Percentiles rank a stretch among this genome's conserved stretches.
Evolutionary conservation across 495 filamentous ascomycete species (phyloP).

Genomic region (Parmelia sp.): DNA sequence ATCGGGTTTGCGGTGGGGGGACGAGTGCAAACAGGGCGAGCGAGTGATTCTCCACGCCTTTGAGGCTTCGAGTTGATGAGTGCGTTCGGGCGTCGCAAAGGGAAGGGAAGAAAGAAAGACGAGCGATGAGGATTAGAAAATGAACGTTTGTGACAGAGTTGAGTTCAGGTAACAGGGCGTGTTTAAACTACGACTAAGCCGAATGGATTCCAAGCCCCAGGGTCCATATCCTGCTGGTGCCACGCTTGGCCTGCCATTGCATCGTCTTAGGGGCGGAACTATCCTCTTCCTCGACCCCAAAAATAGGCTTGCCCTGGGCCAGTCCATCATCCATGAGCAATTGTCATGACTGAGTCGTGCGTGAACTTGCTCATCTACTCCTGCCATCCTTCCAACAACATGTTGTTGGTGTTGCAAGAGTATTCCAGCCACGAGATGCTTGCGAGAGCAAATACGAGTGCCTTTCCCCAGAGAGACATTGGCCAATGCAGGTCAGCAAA

Average conservation of each 20-base stretch:
- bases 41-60: too few species aligned
- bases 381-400: too few species aligned
- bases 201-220: background rate
- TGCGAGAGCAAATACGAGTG: background rate
- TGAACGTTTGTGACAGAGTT: background rate
- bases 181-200: background rate
- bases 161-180: background rate
- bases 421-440: too few species aligned
- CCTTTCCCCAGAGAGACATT: background rate
- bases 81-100: background rate
- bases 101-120: background rate
- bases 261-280: slow-evolving; percentile 4
- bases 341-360: too few species aligned
- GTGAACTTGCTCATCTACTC: too few species aligned
- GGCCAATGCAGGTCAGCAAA: background rate
- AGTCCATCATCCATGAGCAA: too few species aligned
- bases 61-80: background rate
- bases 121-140: background rate
- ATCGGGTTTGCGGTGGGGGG: slow-evolving; percentile 26
- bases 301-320: background rate
- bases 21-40: background rate
- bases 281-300: background rate
- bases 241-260: slow-evolving; percentile 3
- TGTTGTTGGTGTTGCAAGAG: too few species aligned
- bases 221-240: background rate